These are phyloP conservation scores for Termitomyces heimii DNA, from an alignment of 768 basidiomycete species.

Conservation along the genomic window DNA sequence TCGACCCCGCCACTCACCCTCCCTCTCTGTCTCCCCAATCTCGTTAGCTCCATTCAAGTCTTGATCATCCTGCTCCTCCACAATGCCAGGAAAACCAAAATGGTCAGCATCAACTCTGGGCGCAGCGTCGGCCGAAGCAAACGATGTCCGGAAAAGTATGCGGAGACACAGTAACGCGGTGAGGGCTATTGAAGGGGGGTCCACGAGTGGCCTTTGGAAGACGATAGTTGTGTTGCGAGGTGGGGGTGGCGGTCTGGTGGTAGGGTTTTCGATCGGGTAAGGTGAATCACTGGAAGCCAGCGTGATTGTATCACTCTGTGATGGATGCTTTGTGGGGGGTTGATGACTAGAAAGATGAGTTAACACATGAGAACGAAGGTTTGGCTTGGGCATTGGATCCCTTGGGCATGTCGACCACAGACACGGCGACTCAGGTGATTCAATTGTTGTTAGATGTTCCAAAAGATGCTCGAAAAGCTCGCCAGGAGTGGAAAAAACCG, in stretches of 20 bases:
- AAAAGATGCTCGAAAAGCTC: constrained; percentile 73
- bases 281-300: constrained; percentile 48
- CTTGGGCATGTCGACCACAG: constrained; percentile 68
- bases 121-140: constrained; percentile 60
- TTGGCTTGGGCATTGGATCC: constrained; percentile 36
- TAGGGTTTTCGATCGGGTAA: constrained; percentile 58
- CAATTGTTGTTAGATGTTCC: constrained; percentile 43
- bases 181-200: constrained; percentile 70
- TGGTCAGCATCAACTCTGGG: constrained; percentile 78
- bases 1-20: constrained; percentile 67
- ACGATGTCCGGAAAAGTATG: constrained; percentile 75
- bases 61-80: constrained; percentile 74
- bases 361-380: constrained; percentile 61
- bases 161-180: constrained; percentile 81
- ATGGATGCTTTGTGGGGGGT: constrained; percentile 50
- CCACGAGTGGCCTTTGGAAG: constrained; percentile 50
- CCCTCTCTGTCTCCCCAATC: constrained; percentile 46
- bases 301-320: constrained; percentile 71
- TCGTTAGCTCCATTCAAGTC: constrained; percentile 43
- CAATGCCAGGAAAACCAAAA: constrained; percentile 83
- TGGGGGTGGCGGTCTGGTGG: constrained; percentile 63
- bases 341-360: constrained; percentile 69
- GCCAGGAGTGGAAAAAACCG: constrained; percentile 44
- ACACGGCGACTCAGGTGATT: constrained; percentile 47
- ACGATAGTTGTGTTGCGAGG: constrained; percentile 56